These are phyloP conservation scores for Neoboletus subvelutipes DNA, from an alignment of 768 basidiomycete species.

Conservation along the genomic window DNA sequence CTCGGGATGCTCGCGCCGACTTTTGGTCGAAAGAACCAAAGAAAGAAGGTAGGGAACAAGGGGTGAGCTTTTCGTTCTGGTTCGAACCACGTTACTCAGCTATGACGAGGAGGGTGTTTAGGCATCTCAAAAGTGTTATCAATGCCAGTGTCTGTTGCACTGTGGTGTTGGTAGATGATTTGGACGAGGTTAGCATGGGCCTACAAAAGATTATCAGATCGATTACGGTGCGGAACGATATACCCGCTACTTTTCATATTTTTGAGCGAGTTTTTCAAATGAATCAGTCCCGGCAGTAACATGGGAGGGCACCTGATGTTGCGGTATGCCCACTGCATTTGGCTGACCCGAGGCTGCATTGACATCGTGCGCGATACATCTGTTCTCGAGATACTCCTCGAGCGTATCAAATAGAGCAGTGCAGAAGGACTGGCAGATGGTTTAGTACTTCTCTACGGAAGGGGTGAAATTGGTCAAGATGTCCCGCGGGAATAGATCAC, in stretches of 20 bases:
- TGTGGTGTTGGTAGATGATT: not conserved
- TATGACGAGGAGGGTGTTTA: no score
- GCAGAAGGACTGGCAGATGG: slow-evolving; percentile 1
- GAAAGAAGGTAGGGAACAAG: not conserved
- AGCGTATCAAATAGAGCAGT: slow-evolving; percentile 1
- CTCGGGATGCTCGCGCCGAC: not conserved
- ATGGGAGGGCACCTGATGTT: not conserved
- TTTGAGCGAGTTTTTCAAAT: no score
- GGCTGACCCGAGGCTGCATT: not conserved
- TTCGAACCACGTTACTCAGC: not conserved
- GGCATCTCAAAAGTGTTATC: not conserved
- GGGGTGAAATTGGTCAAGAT: not conserved
- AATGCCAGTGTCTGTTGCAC: not conserved
- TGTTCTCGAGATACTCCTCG: not conserved
- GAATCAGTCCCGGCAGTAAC: not conserved
- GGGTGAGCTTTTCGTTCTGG: not conserved
- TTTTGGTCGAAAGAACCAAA: not conserved
- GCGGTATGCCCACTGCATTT: not conserved
- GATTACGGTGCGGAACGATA: no score
- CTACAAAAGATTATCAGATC: not conserved
- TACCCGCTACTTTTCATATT: no score
- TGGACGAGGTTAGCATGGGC: not conserved
- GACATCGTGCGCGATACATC: not conserved
- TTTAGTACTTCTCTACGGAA: not conserved
- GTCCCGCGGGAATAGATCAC: not conserved